Evolutionary conservation across 208 protist genomes (phyloP), one percentile per base, ranked within the genome.

Genomic region (Balamuthia mandrillaris): DNA sequence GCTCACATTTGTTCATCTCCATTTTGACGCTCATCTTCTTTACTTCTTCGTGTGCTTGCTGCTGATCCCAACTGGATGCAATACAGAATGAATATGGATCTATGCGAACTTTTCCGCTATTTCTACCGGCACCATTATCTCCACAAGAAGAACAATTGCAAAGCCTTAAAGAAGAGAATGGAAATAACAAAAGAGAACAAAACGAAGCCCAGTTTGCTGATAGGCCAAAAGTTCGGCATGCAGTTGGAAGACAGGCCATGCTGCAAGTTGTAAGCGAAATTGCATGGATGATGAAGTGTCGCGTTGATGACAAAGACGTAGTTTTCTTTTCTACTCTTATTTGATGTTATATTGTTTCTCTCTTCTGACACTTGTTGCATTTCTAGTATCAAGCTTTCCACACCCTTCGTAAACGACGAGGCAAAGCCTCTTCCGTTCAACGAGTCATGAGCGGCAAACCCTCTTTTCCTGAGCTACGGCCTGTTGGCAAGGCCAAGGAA

Each of bases 271-370:
- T 74, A 6, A 44, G 51, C 21, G 65, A 74, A 42, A 42, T 27
- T 42, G 33, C 10, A 16, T 74, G 65, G 65, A 74, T 74, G 65
- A 49, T 49, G 39, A 74, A 74, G 24, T 74, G 65, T 49, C 65
- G 65, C 10, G 41, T 42, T n/a, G 41, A 42, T n/a, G 41, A 42
- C 5, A 74, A 74, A n/a, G 65, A 74, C n/a, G 65, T 74, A 74
- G n/a, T 35, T 74, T 2, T 42, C 18, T 29, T 6, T 24, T 45
- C 6, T 70, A 14, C 12, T 6, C 4, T 39, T 70, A n/a, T n/a
- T 4, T 45, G 35, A 37, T 54, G 47, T 21, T 14, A 24, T 14
- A 37, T n/a, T 74, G 7, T 16, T 3, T 16, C 39, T 74, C 29
- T 31, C 3, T n/a, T 49, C 65, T 74, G 44, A 31, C 2, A 6